Evolutionary conservation across 1,284 basidiomycete genomes (phyloP).

Genomic region (Cystobasidium pallidum): DNA sequence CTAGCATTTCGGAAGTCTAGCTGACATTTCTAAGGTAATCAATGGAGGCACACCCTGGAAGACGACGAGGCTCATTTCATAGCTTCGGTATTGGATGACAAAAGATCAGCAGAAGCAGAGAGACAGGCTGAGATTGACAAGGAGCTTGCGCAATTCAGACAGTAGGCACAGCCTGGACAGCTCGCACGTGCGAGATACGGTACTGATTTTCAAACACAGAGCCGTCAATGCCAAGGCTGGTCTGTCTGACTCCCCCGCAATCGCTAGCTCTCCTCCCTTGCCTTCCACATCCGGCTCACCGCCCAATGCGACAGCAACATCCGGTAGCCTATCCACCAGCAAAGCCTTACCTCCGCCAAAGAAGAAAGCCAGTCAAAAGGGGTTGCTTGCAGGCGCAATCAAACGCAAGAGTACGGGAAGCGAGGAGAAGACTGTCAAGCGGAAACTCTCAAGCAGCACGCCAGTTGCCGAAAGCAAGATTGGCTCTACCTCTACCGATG

Average conservation of each 20-base stretch:
- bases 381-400: conserved; percentile 42
- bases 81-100: conserved; percentile 20
- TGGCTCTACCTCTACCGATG: neutral
- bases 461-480: conserved; percentile 4
- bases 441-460: conserved; percentile 20
- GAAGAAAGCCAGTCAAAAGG: conserved; percentile 36
- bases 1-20: neutral
- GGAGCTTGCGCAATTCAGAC: conserved; percentile 30
- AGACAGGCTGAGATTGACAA: conserved; percentile 42
- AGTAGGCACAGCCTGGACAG: conserved; percentile 18
- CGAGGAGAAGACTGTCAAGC: conserved; percentile 12
- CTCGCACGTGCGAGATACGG: neutral
- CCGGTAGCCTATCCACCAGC: neutral
- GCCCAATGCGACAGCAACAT: neutral
- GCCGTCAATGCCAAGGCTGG: conserved; percentile 29
- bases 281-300: conserved; percentile 11
- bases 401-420: conserved; percentile 39
- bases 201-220: conserved; percentile 16
- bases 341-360: conserved; percentile 25
- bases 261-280: conserved; percentile 5
- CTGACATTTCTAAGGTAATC: conserved; percentile 39
- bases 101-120: conserved; percentile 29
- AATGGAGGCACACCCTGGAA: conserved; percentile 34
- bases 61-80: conserved; percentile 41
- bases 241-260: conserved; percentile 2